These are phyloP conservation scores for Cladosporium austrohemisphaericum DNA, from an alignment of 2,329 filamentous ascomycete genomes.

Conservation along the genomic window DNA sequence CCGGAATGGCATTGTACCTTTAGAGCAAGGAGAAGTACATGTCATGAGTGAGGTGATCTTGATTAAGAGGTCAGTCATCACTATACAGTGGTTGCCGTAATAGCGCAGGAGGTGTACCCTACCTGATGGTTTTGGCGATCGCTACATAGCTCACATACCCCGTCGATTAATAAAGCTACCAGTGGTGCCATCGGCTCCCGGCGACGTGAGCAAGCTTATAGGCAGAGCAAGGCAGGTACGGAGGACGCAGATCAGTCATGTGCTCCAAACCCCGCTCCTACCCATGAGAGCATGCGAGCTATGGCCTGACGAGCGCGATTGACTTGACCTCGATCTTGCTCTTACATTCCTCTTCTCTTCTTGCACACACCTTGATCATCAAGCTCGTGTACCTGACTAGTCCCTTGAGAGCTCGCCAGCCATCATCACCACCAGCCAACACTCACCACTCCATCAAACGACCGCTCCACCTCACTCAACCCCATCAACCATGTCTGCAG, in stretches of 20 bases:
- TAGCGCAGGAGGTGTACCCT: no score
- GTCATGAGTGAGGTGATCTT: no score
- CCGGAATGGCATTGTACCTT: no score
- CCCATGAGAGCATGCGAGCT: constrained; percentile 13
- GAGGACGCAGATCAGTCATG: constrained; percentile 11
- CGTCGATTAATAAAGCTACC: no score
- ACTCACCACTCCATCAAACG: neutral
- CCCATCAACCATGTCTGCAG: constrained; percentile 48
- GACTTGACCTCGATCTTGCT: constrained; percentile 14
- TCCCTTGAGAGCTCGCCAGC: constrained; percentile 1
- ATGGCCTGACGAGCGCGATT: constrained; percentile 12
- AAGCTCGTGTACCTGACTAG: constrained; percentile 11
- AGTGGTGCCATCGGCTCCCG: neutral
- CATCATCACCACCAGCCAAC: constrained; percentile 6
- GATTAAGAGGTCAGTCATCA: no score
- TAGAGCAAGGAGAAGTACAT: no score
- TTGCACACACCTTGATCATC: constrained; percentile 3
- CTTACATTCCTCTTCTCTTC: neutral
- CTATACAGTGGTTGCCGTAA: no score
- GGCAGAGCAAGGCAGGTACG: constrained; percentile 9
- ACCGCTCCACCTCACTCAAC: no score
- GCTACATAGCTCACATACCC: no score
- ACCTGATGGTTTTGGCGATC: no score
- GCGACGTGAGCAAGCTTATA: constrained; percentile 1
- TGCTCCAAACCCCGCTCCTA: constrained; percentile 4